phyloP scores from a whole-genome alignment of 1,284 basidiomycete species.

The Gymnopus androsaceus region DNA sequence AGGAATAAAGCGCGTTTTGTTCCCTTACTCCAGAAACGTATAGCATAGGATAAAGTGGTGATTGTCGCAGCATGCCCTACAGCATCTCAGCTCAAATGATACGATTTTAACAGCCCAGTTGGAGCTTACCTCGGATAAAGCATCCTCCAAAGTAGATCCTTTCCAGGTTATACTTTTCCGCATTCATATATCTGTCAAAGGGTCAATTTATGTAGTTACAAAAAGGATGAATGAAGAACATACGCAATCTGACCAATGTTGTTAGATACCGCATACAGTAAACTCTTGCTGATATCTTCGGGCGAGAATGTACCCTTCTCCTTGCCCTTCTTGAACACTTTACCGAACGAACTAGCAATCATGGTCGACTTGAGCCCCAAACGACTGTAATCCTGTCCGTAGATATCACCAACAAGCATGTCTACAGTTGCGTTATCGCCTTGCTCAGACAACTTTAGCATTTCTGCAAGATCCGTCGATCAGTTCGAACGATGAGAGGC shows the following conservation, averaged over 20 bases:
- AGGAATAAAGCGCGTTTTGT: constrained; percentile 96
- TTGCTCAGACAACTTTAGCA: constrained; percentile 90
- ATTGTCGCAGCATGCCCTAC: constrained; percentile 95
- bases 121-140: constrained; percentile 86
- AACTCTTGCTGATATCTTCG: constrained; percentile 93
- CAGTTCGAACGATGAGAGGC: constrained; percentile 12
- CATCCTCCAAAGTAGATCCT: constrained; percentile 99
- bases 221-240: constrained; percentile 39
- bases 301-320: constrained; percentile 79
- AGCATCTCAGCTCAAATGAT: neutral
- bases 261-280: constrained; percentile 96
- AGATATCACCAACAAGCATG: constrained; percentile 99
- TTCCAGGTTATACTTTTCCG: constrained; percentile 96
- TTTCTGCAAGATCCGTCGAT: constrained; percentile 61
- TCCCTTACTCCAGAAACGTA: constrained; percentile 99
- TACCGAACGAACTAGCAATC: constrained; percentile 98
- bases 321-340: constrained; percentile 92
- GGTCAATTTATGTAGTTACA: constrained; percentile 11
- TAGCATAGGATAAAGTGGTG: constrained; percentile 96
- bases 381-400: constrained; percentile 91
- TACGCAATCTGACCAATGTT: constrained; percentile 99
- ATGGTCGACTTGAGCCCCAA: constrained; percentile 96
- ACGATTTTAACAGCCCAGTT: neutral
- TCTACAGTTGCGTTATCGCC: constrained; percentile 96
- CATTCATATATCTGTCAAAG: constrained; percentile 90